These are phyloP conservation scores for Ustilago cynodontis DNA, from an alignment of 1,284 basidiomycete genomes.

Conservation along the genomic window DNA sequence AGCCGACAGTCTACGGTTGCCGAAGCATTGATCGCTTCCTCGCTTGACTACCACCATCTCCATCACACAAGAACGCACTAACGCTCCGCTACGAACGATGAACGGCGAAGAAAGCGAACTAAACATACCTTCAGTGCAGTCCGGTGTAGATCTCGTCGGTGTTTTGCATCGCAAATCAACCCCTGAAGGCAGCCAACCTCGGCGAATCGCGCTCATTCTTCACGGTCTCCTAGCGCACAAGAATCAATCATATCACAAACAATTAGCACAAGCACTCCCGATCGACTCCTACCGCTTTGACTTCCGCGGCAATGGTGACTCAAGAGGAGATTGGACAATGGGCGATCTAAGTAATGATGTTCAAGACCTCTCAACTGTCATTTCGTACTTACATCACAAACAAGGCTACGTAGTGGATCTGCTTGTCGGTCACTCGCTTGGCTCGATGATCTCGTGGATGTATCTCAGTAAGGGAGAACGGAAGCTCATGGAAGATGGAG, in stretches of 20 bases:
- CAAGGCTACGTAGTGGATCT: conserved; percentile 22
- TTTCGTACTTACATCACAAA: conserved; percentile 17
- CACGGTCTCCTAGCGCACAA: conserved; percentile 62
- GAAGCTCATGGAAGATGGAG: conserved; percentile 13
- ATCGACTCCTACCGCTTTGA: conserved; percentile 85
- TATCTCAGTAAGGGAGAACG: conserved; percentile 19
- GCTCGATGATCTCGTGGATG: conserved; percentile 36
- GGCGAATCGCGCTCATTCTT: conserved; percentile 50
- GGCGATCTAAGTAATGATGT: conserved; percentile 31
- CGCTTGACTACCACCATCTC: neutral
- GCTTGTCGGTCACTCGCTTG: conserved; percentile 36
- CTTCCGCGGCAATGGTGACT: conserved; percentile 73
- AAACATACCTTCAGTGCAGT: conserved; percentile 22
- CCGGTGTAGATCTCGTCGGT: conserved; percentile 20
- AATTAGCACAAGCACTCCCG: conserved; percentile 76
- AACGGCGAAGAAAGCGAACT: conserved; percentile 15
- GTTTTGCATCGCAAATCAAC: conserved; percentile 19
- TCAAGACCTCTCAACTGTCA: conserved; percentile 30
- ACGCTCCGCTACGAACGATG: conserved; percentile 7
- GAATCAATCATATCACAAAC: conserved; percentile 82
- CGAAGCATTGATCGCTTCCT: neutral
- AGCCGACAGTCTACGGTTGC: neutral
- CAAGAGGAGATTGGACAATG: conserved; percentile 31
- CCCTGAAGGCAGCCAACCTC: neutral
- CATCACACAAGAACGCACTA: neutral